Base-by-base conservation (phyloP, 768 basidiomycete genomes). In the Paxillus rubicundulus region DNA sequence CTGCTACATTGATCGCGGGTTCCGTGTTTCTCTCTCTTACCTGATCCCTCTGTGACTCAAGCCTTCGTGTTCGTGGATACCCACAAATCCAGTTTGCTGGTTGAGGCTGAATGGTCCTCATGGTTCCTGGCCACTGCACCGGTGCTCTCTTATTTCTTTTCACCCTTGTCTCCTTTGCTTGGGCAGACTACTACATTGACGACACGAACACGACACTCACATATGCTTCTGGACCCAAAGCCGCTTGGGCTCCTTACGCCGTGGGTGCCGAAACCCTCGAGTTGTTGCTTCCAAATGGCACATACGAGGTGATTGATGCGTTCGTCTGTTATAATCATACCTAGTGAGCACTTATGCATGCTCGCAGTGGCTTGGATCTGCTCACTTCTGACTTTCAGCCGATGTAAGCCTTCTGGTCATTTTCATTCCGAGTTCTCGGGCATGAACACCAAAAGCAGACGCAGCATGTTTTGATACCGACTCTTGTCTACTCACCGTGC, bases 271-370 rank as follows among this genome's bases (percentile, higher is more conserved):
- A 18, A 49, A 56, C 52, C 3, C 58, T 65, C 21, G 30, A 56
- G 9, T 27, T 62, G 14, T 24, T 54, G 17, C 54, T 65, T 27
- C 62, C 60, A 24, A 65, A 64, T 13, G 28, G 21, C 34, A 64
- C 63, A 0, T 58, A 61, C 43, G 54, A 55, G 28, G 46, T 38
- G 3, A 55, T 65, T 17, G 60, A 65, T 52, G 44, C 62, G 2
- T 64, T 41, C 28, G 54, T 59, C 37, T 65, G 63, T 50, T 64
- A 49, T 27, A 64, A 65, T 21, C 56, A 64, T n/a, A 61, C 62
- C 49, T 65, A 60, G 63, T 65, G 56, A 20, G 56, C 38, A 17
- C 5, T 3, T 39, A 28, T 40, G 10, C 34, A 18, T 34, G 24
- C 20, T 21, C 37, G 18, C n/a, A 12, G 8, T 21, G 17, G n/a